Percentiles rank a stretch among this genome's conserved stretches.
These are phyloP conservation scores for Penicillium sp. DNA, from an alignment of 2,329 filamentous ascomycete genomes.

Conservation along the genomic window DNA sequence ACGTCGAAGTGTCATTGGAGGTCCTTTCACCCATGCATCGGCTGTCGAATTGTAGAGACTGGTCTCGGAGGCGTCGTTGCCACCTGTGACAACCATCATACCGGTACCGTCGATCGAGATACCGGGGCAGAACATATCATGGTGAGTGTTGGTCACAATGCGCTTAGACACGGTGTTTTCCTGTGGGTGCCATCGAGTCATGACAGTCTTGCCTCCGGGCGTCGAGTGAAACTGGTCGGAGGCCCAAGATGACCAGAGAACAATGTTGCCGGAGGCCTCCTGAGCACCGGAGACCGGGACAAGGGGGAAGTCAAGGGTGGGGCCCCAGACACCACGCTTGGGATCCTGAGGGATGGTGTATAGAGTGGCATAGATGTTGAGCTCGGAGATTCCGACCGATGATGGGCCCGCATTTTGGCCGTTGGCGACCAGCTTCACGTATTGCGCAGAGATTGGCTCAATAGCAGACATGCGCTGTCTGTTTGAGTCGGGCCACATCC, in stretches of 20 bases:
- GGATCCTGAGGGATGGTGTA: conserved; percentile 13
- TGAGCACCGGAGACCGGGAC: conserved; percentile 23
- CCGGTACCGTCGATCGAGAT: conserved; percentile 49
- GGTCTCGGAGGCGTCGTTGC: conserved; percentile 46
- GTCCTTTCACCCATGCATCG: conserved; percentile 31
- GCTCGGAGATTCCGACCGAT: conserved; percentile 7
- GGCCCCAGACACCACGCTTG: conserved; percentile 23
- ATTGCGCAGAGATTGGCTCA: conserved; percentile 5
- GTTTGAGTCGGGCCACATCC: conserved; percentile 9
- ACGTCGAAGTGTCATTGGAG: conserved; percentile 44
- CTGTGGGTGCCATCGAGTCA: conserved; percentile 12
- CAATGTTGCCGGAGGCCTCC: conserved; percentile 12
- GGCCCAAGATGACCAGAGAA: conserved; percentile 19
- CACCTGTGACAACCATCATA: conserved; percentile 51
- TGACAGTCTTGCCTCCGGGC: conserved; percentile 16
- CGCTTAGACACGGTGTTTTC: conserved; percentile 9
- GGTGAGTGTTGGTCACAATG: conserved; percentile 20
- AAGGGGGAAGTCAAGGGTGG: conserved; percentile 26
- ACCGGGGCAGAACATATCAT: conserved; percentile 40
- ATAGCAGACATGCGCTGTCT: conserved; percentile 9
- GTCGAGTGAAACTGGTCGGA: conserved; percentile 13
- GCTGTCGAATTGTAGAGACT: conserved; percentile 39
- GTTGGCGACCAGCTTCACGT: conserved; percentile 3
- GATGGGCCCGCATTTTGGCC: background rate
- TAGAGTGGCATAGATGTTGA: conserved; percentile 7